Evolutionary conservation across 371 early-diverging fungal genomes (phyloP).

Genomic region (Dinochytrium kinnereticum): DNA sequence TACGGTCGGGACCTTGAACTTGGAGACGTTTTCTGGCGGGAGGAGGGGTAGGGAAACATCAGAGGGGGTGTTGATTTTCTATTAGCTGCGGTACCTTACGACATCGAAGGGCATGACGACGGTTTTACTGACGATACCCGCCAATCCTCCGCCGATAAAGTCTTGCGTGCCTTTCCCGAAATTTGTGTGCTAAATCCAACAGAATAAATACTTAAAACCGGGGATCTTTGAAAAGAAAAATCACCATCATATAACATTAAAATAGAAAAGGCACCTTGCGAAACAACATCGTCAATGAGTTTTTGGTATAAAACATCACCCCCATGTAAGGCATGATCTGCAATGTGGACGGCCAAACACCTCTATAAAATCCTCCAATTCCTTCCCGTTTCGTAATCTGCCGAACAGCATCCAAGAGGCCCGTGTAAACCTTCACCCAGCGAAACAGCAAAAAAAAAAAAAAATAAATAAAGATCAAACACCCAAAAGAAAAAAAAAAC

Average conservation of each 20-base stretch:
- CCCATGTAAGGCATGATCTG: constrained; percentile 97
- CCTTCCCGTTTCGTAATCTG: constrained; percentile 77
- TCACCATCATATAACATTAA: background rate
- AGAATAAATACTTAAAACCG: background rate
- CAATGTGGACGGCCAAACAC: constrained; percentile 77
- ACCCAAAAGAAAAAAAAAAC: constrained; percentile 30
- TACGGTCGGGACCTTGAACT: constrained; percentile 73
- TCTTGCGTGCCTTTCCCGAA: constrained; percentile 44
- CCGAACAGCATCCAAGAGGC: constrained; percentile 48
- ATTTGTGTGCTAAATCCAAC: background rate
- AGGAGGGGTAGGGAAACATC: background rate
- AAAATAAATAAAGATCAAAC: too few relatives aligned
- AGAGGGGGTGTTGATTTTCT: background rate
- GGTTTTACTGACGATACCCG: constrained; percentile 83
- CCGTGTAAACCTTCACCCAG: constrained; percentile 15
- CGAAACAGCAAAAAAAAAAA: background rate
- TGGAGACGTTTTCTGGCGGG: constrained; percentile 54
- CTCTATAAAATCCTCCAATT: constrained; percentile 83
- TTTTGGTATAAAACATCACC: constrained; percentile 45
- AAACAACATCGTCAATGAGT: constrained; percentile 18
- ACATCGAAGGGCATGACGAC: constrained; percentile 92
- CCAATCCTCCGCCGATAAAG: constrained; percentile 79
- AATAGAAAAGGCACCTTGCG: constrained; percentile 3
- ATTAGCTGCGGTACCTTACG: constrained; percentile 55
- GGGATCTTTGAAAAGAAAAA: background rate